A percentile compares a stretch with the other conserved stretches of the same genome.
Conservation (phyloP, 1,284 basidiomycete genomes). For the Leucocoprinus gongylophorus region DNA sequence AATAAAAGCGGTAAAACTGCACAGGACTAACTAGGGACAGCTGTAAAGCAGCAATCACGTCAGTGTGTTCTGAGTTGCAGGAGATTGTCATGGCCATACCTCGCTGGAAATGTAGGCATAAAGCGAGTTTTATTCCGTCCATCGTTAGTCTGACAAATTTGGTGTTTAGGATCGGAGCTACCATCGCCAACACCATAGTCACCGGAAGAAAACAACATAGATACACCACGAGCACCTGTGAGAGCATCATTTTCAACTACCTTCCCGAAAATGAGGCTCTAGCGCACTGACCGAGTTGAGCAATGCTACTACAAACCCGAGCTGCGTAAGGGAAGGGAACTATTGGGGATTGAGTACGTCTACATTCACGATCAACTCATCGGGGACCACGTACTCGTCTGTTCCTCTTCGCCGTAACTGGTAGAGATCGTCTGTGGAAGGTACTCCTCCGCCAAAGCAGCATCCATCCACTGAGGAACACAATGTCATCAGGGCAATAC, state of each 20-base stretch:
- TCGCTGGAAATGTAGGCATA: conserved; percentile 56
- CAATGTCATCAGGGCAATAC: background rate
- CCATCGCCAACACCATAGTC: conserved; percentile 67
- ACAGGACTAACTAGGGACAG: conserved; percentile 26
- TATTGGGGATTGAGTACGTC: conserved; percentile 18
- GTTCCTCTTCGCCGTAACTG: conserved; percentile 65
- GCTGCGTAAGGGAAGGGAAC: conserved; percentile 57
- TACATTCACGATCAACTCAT: background rate
- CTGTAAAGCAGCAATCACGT: conserved; percentile 12
- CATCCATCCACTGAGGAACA: conserved; percentile 49
- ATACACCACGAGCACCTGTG: conserved; percentile 53
- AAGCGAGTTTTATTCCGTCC: conserved; percentile 49
- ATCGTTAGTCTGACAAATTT: conserved; percentile 54
- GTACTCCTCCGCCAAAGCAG: conserved; percentile 34
- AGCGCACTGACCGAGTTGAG: conserved; percentile 44
- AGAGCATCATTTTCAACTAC: background rate
- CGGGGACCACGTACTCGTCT: conserved; percentile 41
- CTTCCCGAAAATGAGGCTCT: background rate
- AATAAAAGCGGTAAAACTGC: background rate
- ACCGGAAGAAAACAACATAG: conserved; percentile 62
- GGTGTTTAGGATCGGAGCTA: conserved; percentile 39
- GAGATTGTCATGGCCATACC: conserved; percentile 20
- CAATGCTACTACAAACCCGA: conserved; percentile 58
- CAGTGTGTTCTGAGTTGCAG: background rate
- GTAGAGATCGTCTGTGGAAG: conserved; percentile 56